Percentiles rank a stretch among this genome's conserved stretches.
These are phyloP conservation scores for Aspergillus sojae DNA, from an alignment of 2,329 filamentous ascomycete genomes.

Conservation along the genomic window DNA sequence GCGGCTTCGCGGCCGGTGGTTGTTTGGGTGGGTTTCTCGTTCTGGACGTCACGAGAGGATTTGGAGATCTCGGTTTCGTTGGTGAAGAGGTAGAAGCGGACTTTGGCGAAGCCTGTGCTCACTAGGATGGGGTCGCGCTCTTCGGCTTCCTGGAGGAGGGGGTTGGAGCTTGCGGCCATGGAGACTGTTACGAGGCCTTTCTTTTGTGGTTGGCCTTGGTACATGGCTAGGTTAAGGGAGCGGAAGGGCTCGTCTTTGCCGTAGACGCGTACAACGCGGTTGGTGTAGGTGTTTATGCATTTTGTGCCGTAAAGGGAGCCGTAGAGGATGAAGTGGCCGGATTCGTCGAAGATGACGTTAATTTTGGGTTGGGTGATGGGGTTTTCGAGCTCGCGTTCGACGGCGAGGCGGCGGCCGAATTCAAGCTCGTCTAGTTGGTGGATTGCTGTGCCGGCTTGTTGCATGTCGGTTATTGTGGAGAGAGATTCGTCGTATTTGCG, in stretches of 20 bases:
- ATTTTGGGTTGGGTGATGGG: conserved; percentile 67
- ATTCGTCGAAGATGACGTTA: conserved; percentile 95
- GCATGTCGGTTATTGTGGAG: conserved; percentile 86
- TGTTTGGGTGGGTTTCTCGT: conserved; percentile 80
- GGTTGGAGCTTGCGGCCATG: conserved; percentile 95
- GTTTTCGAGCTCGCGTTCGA: conserved; percentile 83
- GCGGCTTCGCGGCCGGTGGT: conserved; percentile 50
- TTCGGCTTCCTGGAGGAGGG: conserved; percentile 88
- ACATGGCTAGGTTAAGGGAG: conserved; percentile 78
- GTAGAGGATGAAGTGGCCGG: conserved; percentile 91
- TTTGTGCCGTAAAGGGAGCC: conserved; percentile 91
- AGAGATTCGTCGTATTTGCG: conserved; percentile 95
- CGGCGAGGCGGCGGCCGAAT: conserved; percentile 82
- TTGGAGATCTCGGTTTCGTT: conserved; percentile 84
- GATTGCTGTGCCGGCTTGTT: conserved; percentile 83
- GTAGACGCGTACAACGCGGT: conserved; percentile 86
- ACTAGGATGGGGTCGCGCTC: conserved; percentile 86
- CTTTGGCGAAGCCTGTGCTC: conserved; percentile 79
- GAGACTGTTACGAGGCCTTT: conserved; percentile 91
- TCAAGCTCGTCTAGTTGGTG: conserved; percentile 86
- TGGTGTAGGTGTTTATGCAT: conserved; percentile 93
- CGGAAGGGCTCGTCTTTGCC: conserved; percentile 88
- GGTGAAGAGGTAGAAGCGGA: conserved; percentile 97
- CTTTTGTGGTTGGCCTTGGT: conserved; percentile 93
- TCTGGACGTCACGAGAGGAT: conserved; percentile 85